Evolutionary conservation across 2,329 filamentous ascomycete genomes (phyloP).

Genomic region (Trichoderma simmonsii): DNA sequence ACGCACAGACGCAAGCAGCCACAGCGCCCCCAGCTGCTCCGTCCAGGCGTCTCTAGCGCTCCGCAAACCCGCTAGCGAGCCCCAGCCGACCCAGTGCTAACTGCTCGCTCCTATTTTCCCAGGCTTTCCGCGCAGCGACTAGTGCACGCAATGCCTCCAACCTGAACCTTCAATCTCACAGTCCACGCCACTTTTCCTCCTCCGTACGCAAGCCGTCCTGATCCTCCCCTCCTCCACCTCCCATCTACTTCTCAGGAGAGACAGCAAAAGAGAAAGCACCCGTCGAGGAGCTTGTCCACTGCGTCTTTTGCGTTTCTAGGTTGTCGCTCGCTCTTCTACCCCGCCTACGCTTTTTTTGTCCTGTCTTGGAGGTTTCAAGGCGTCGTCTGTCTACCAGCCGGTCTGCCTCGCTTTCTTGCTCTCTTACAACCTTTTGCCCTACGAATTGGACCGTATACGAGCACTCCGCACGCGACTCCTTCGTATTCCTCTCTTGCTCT

Average conservation of each 20-base stretch:
- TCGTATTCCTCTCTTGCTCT: slow-evolving; percentile 3
- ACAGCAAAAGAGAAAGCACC: not conserved
- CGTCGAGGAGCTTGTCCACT: not conserved
- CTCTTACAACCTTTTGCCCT: not conserved
- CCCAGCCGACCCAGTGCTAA: slow-evolving; percentile 10
- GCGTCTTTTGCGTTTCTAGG: slow-evolving; percentile 1
- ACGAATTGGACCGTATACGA: not conserved
- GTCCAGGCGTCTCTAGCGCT: slow-evolving; percentile 1
- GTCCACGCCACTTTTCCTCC: slow-evolving; percentile 11
- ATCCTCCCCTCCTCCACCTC: not conserved
- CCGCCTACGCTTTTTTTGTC: not conserved
- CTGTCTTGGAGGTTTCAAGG: not conserved
- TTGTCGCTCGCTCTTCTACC: slow-evolving; percentile 11
- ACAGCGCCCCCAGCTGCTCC: not conserved
- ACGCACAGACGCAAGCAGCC: slow-evolving; percentile 11
- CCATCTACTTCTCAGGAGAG: not conserved
- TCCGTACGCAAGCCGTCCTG: not conserved
- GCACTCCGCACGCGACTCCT: not conserved
- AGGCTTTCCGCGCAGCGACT: not conserved
- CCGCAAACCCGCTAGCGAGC: not conserved
- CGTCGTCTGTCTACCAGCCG: not conserved
- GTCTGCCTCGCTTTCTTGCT: not conserved
- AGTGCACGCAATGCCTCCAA: not conserved
- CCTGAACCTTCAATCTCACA: slow-evolving; percentile 7
- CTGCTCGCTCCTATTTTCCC: not conserved